Percentiles rank a stretch among this genome's conserved stretches.
Conservation (phyloP, 2,329 filamentous ascomycete genomes). For the Fusarium luffae region DNA sequence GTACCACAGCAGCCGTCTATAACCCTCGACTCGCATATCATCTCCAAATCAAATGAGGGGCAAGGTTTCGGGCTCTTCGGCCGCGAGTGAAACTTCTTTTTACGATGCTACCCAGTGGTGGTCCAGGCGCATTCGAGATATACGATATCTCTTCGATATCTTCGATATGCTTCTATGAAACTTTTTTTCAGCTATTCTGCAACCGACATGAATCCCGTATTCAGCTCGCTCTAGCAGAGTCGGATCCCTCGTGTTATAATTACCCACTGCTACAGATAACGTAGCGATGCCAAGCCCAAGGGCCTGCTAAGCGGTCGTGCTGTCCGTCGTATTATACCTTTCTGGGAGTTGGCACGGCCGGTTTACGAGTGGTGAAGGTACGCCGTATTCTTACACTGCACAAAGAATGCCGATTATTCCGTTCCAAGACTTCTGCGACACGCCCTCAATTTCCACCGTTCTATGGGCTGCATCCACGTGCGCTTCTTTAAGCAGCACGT, state of each 20-base stretch:
- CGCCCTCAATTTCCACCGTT: constrained; percentile 46
- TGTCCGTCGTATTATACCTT: constrained; percentile 33
- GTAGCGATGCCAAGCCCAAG: constrained; percentile 30
- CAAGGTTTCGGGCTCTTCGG: constrained; percentile 26
- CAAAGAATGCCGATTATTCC: constrained; percentile 44
- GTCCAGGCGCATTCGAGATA: constrained; percentile 8
- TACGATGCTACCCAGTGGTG: constrained; percentile 18
- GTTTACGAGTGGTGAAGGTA: constrained; percentile 30
- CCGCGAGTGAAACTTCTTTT: constrained; percentile 24
- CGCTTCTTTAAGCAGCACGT: constrained; percentile 28
- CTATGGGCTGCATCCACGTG: constrained; percentile 41
- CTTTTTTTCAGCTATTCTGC: constrained; percentile 8
- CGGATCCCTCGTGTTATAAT: constrained; percentile 15
- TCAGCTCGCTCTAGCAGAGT: constrained; percentile 11
- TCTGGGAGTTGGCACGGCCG: constrained; percentile 36
- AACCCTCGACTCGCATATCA: constrained; percentile 7
- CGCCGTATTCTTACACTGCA: constrained; percentile 32
- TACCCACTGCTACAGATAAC: constrained; percentile 13
- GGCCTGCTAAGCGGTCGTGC: constrained; percentile 33
- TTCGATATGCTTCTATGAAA: constrained; percentile 12
- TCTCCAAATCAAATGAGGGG: constrained; percentile 19
- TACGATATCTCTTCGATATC: constrained; percentile 24
- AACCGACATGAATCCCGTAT: constrained; percentile 34
- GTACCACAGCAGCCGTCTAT: constrained; percentile 14
- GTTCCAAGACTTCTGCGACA: constrained; percentile 46